Evolutionary conservation across 148 eudicot genomes (phyloP), one percentile per base, ranked within the genome.

Genomic region (Vaccinium corymbosum): DNA sequence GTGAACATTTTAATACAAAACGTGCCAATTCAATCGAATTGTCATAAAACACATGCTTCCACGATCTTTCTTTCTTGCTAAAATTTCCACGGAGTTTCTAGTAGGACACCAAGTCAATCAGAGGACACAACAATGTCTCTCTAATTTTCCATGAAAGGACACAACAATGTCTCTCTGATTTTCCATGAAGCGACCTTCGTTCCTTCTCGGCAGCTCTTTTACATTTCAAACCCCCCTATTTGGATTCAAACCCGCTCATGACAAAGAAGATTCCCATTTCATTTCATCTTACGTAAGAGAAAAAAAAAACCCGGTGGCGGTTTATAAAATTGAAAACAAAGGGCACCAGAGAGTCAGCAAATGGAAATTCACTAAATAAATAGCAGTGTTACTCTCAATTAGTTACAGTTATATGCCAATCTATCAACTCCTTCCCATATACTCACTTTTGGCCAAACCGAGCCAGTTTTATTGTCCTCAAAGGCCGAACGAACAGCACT

Each of bases 371-470:
- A 50, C 20, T 77, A 12, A 50, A 3, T 77, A 51, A 49, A 61
- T n/a, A 61, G 27, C 11, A 61, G 29, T 52, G 29, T 51, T 53
- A 12, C 7, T 51, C 8, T 52, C 80, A 25, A 42, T 42, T 42
- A 51, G 80, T 77, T 52, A 52, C 59, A 51, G 59, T 13, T 25
- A 16, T 8, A 17, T 16, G 9, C 32, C 61, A 52, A 52, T 14
- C 62, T 51, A 77, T 51, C 80, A 77, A 77, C 80, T 50, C 55
- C 20, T 52, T 42, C 35, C n/a, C 42, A 22, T 78, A 15, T 78
- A 52, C 52, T 13, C 61, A 27, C 61, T 27, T 46, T 51, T 52
- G 46, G 64, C 80, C 59, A 78, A 78, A 78, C 42, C 62, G 6
- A 52, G 46, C 42, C 80, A 78, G 62, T 78, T 22, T 22, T 52